Percentiles rank a stretch among this genome's conserved stretches.
These are phyloP conservation scores for Heritiera littoralis DNA, from an alignment of 345 rosid species.

Conservation along the genomic window DNA sequence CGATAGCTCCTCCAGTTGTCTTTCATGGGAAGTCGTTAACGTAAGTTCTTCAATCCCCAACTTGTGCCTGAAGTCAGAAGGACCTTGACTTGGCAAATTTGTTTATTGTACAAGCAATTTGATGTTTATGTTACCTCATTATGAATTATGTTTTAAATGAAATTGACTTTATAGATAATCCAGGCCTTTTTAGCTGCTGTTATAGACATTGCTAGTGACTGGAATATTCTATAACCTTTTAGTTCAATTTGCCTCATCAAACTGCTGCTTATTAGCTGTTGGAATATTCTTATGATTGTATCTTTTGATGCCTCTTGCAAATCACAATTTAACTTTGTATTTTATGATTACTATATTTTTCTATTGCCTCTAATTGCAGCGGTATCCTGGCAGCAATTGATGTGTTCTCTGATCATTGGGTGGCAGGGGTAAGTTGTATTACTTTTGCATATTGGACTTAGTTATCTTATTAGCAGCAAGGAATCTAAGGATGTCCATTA, in stretches of 20 bases:
- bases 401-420: conserved; percentile 58
- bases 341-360: not conserved
- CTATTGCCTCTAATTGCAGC: conserved; percentile 42
- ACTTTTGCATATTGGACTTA: not conserved
- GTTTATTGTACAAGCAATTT: conserved; percentile 7
- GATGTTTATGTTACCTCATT: not conserved
- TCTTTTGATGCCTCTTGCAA: not conserved
- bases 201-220: not conserved
- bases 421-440: conserved; percentile 81
- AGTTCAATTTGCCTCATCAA: conserved; percentile 2
- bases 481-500: not conserved
- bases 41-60: conserved; percentile 53
- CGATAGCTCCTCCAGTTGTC: conserved; percentile 95
- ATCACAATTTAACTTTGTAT: conserved; percentile 1
- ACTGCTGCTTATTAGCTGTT: not conserved
- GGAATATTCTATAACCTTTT: not conserved
- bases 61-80: not conserved
- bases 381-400: conserved; percentile 97
- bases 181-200: not conserved
- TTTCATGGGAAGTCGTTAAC: conserved; percentile 96
- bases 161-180: not conserved
- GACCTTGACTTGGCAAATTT: not conserved
- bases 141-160: not conserved
- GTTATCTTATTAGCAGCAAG: not conserved
- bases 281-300: conserved; percentile 2